A percentile compares a stretch with the other conserved stretches of the same genome.
phyloP scores from a whole-genome alignment of 129 eudicot species.

The Flaveria brownii region DNA sequence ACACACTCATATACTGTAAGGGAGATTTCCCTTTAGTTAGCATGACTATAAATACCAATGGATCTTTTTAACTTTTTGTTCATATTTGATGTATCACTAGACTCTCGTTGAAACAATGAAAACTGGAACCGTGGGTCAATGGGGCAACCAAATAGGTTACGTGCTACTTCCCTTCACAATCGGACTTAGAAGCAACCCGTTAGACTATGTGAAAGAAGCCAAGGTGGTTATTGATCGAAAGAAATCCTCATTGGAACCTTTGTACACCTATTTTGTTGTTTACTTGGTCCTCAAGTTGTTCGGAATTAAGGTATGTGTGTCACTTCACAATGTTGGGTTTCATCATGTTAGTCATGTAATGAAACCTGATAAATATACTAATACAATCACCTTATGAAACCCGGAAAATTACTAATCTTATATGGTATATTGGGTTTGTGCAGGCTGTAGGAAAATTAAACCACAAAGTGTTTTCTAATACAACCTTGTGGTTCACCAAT shows the following conservation, averaged over 20 bases:
- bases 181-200: constrained; percentile 37
- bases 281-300: constrained; percentile 41
- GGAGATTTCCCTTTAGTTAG: too few species aligned
- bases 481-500: constrained; percentile 51
- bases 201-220: constrained; percentile 46
- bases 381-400: too few species aligned
- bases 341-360: neutral
- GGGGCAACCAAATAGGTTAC: constrained; percentile 52
- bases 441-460: constrained; percentile 49
- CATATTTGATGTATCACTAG: neutral
- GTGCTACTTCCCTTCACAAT: constrained; percentile 50
- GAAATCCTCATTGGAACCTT: constrained; percentile 47
- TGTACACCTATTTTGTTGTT: constrained; percentile 36
- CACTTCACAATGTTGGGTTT: neutral
- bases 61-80: too few species aligned
- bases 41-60: too few species aligned
- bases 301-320: constrained; percentile 43
- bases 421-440: constrained; percentile 1
- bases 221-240: constrained; percentile 47
- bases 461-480: constrained; percentile 39
- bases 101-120: constrained; percentile 38
- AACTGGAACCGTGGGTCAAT: constrained; percentile 28
- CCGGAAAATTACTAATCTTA: neutral
- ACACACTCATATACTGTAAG: too few species aligned
- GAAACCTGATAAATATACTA: neutral